Conservation (phyloP, 2,329 filamentous ascomycete genomes). For the Cryphonectria parasitica region DNA sequence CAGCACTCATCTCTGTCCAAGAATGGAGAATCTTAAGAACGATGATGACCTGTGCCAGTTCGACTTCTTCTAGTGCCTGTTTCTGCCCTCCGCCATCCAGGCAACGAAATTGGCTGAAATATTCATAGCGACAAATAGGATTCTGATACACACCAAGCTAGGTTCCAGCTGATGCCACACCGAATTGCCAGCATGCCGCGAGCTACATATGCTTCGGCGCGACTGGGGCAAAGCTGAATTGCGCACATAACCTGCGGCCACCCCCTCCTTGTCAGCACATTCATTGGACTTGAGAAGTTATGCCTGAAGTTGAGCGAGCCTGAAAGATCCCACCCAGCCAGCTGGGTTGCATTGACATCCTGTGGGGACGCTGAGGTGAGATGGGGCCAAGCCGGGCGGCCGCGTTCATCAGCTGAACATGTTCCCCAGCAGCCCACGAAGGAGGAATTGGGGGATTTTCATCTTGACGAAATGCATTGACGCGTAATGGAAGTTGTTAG, state of each 20-base stretch:
- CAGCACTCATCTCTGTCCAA: background rate
- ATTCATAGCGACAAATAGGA: background rate
- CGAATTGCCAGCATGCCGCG: background rate
- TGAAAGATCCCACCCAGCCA: background rate
- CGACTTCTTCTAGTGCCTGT: background rate
- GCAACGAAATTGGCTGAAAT: background rate
- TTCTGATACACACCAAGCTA: background rate
- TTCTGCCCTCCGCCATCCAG: background rate
- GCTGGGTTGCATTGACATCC: background rate
- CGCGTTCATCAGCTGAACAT: background rate
- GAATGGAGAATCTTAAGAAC: background rate
- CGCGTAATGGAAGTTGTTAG: background rate
- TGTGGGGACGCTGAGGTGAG: background rate
- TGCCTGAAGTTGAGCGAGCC: background rate
- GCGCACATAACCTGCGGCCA: background rate
- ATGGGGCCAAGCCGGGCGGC: background rate
- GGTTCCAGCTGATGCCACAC: background rate
- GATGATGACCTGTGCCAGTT: background rate
- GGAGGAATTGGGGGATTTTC: background rate
- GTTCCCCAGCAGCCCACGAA: background rate
- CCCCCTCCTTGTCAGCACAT: background rate
- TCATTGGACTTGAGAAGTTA: background rate
- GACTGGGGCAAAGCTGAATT: background rate
- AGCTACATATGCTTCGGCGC: background rate
- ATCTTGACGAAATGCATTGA: background rate